Conservation (phyloP, 78 protist species). For the Dictyostelium citrinum region DNA sequence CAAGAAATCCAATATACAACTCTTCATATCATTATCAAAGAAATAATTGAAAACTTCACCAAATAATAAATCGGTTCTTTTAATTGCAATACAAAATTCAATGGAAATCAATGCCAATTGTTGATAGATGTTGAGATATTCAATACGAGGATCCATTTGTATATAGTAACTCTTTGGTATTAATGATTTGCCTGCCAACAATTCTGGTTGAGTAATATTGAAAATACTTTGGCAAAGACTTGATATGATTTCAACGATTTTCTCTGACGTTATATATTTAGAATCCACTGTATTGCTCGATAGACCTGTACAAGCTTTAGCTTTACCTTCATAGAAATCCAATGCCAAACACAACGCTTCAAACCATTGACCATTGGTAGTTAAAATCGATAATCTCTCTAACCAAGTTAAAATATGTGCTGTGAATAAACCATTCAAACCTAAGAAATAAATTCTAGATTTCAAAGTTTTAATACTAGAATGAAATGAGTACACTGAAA, state of each 20-base stretch:
- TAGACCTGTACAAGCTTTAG: conserved; percentile 74
- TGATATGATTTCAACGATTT: conserved; percentile 68
- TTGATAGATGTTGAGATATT: conserved; percentile 14
- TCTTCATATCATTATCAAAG: conserved; percentile 19
- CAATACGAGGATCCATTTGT: conserved; percentile 22
- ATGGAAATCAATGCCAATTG: conserved; percentile 51
- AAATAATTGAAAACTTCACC: conserved; percentile 68
- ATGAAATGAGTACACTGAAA: conserved; percentile 48
- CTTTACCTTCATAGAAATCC: conserved; percentile 76
- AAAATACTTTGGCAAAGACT: conserved; percentile 28
- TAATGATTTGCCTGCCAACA: background rate
- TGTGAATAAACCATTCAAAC: conserved; percentile 36
- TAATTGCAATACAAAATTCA: conserved; percentile 56
- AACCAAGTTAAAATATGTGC: conserved; percentile 72
- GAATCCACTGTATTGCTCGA: conserved; percentile 10
- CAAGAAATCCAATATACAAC: conserved; percentile 45
- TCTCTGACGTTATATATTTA: conserved; percentile 4
- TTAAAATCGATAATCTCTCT: conserved; percentile 38
- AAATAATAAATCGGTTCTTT: conserved; percentile 55
- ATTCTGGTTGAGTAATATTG: background rate
- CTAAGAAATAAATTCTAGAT: conserved; percentile 34
- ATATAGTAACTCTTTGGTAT: conserved; percentile 14
- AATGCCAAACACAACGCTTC: conserved; percentile 73
- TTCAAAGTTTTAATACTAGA: conserved; percentile 18
- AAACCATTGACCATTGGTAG: conserved; percentile 23